Conservation (phyloP, 805 yeast genomes). For the Jamesozyma spencerorum region DNA sequence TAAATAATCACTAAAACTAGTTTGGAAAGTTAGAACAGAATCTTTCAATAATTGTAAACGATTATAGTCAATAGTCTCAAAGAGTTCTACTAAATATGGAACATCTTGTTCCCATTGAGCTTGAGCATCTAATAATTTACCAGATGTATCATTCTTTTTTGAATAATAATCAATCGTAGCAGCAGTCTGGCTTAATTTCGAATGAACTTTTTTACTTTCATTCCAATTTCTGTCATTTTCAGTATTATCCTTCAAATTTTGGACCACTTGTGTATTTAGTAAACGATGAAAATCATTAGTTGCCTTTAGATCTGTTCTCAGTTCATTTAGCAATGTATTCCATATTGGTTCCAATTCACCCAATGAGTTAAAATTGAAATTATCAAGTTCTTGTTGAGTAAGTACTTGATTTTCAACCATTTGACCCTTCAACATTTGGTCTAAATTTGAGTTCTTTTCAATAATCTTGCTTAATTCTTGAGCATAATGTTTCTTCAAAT, state of each 20-base stretch:
- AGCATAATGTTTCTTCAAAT: constrained; percentile 39
- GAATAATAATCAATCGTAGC: constrained; percentile 33
- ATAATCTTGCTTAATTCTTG: constrained; percentile 36
- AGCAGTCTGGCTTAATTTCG: constrained; percentile 38
- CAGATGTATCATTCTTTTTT: constrained; percentile 33
- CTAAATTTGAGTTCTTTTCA: constrained; percentile 29
- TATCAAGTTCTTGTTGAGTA: constrained; percentile 38
- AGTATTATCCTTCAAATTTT: constrained; percentile 44
- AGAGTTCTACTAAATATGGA: constrained; percentile 63
- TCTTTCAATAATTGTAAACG: constrained; percentile 57
- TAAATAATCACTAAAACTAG: constrained; percentile 47
- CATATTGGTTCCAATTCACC: constrained; percentile 39
- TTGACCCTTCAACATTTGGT: constrained; percentile 27
- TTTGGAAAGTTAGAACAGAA: constrained; percentile 54
- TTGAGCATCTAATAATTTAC: constrained; percentile 37
- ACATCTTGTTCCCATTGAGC: constrained; percentile 70
- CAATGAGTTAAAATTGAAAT: constrained; percentile 39
- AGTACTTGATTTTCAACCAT: constrained; percentile 34
- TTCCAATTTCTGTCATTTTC: constrained; percentile 47
- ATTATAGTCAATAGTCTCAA: constrained; percentile 60
- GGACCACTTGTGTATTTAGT: constrained; percentile 46
- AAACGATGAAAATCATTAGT: constrained; percentile 39
- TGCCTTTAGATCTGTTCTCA: constrained; percentile 40
- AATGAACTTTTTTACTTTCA: constrained; percentile 41
- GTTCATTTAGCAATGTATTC: constrained; percentile 34